Conservation (phyloP, 805 yeast genomes). For the Sungouiozyma intestinalis region DNA sequence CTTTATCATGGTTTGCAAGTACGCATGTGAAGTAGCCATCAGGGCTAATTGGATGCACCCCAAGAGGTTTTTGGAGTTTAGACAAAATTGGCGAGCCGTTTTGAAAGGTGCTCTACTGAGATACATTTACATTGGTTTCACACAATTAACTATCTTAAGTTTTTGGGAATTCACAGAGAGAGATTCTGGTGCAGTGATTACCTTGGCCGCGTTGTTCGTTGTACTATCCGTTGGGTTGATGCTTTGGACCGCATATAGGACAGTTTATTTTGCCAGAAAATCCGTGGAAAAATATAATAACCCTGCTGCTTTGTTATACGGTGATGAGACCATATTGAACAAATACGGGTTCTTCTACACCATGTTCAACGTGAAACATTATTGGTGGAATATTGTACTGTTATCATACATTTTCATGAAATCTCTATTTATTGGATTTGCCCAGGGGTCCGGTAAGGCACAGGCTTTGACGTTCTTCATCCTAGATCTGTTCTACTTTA, state of each 20-base stretch:
- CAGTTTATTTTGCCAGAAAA: conserved; percentile 47
- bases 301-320: conserved; percentile 81
- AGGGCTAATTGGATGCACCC: conserved; percentile 42
- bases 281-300: conserved; percentile 57
- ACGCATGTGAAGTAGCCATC: conserved; percentile 37
- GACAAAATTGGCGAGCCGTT: conserved; percentile 45
- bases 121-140: conserved; percentile 74
- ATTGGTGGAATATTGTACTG: conserved; percentile 72
- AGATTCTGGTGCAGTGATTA: conserved; percentile 85
- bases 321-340: conserved; percentile 59
- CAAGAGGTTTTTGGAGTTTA: conserved; percentile 38
- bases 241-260: conserved; percentile 57
- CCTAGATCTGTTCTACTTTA: conserved; percentile 61
- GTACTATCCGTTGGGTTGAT: conserved; percentile 50
- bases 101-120: conserved; percentile 73
- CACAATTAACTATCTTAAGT: conserved; percentile 68
- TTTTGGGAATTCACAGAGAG: conserved; percentile 76
- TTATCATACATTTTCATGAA: conserved; percentile 53
- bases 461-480: conserved; percentile 71
- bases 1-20: conserved; percentile 45
- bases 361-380: conserved; percentile 70
- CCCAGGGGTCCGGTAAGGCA: conserved; percentile 72
- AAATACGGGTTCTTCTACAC: conserved; percentile 85
- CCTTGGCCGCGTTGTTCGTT: conserved; percentile 64
- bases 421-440: conserved; percentile 63